Evolutionary conservation across 306 rosid species (phyloP).

Genomic region (Quillaja saponaria): DNA sequence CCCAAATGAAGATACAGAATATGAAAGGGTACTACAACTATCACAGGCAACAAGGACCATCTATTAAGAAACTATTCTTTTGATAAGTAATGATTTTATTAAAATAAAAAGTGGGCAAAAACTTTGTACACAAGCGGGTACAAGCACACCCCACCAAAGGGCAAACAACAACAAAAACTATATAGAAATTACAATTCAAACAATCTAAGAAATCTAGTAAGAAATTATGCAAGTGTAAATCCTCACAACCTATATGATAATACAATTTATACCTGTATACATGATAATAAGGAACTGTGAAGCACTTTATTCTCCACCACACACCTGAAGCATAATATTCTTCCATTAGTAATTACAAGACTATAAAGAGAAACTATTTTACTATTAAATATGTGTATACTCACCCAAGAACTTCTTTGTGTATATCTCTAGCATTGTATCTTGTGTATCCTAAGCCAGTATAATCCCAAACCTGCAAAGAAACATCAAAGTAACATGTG

Average conservation of each 20-base stretch:
- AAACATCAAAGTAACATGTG: slow-evolving; percentile 11
- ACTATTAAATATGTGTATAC: slow-evolving; percentile 23
- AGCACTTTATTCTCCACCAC: slow-evolving; percentile 94
- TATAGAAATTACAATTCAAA: slow-evolving; percentile 2
- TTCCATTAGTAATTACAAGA: slow-evolving; percentile 32
- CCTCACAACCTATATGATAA: no score
- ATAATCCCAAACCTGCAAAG: slow-evolving; percentile 87
- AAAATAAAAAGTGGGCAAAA: no score
- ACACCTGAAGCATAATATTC: slow-evolving; percentile 52
- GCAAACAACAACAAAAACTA: no score
- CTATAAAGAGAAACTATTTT: slow-evolving; percentile 16
- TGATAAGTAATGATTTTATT: no score
- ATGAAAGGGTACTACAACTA: not conserved
- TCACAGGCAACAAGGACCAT: slow-evolving; percentile 5
- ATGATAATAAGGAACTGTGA: slow-evolving; percentile 69
- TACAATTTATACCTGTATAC: slow-evolving; percentile 85
- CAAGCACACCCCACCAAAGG: not conserved
- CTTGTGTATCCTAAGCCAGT: slow-evolving; percentile 86
- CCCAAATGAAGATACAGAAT: not conserved
- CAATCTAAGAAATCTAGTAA: no score
- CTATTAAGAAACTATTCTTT: slow-evolving; percentile 7
- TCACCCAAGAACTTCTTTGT: slow-evolving; percentile 89
- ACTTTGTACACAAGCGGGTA: not conserved
- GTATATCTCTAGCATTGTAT: slow-evolving; percentile 74
- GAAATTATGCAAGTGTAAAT: no score